Conservation (phyloP, 73 alveolate genomes). For the Effrenium voratum region DNA sequence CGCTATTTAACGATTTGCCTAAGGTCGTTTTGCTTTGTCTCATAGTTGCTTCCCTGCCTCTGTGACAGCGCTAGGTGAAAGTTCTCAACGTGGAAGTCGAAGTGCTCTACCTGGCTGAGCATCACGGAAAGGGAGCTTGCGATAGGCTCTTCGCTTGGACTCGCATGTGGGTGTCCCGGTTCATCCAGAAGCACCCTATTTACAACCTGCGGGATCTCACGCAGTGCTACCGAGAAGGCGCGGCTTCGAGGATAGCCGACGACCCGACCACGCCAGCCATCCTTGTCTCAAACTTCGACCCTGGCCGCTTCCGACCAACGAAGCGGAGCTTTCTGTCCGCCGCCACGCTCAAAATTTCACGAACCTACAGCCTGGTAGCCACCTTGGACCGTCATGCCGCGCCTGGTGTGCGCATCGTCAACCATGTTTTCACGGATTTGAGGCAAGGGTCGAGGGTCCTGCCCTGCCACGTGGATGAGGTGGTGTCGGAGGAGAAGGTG, state of each 20-base stretch:
- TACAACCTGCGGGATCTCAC: background rate
- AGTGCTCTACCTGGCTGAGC: background rate
- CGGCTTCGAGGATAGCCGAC: too few species aligned
- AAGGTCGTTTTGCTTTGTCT: too few species aligned
- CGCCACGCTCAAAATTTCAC: background rate
- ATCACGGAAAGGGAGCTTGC: background rate
- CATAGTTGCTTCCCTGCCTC: background rate
- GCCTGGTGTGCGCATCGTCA: too few species aligned
- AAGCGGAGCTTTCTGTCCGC: background rate
- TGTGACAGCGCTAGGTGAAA: too few species aligned
- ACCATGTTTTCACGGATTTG: too few species aligned
- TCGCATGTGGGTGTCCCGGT: background rate
- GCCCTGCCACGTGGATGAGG: too few species aligned
- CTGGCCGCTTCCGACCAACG: constrained; percentile 1
- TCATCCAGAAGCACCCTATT: background rate
- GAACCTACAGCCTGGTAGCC: too few species aligned
- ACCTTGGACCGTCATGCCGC: too few species aligned
- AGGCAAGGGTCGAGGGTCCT: too few species aligned
- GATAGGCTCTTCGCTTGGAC: background rate
- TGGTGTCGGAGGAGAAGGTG: background rate
- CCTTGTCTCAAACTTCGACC: background rate
- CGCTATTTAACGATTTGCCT: too few species aligned
- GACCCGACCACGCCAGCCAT: background rate
- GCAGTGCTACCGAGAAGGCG: background rate
- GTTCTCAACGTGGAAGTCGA: background rate